Conservation (phyloP, 2,329 filamentous ascomycete species). For the Stromatinia cepivora region DNA sequence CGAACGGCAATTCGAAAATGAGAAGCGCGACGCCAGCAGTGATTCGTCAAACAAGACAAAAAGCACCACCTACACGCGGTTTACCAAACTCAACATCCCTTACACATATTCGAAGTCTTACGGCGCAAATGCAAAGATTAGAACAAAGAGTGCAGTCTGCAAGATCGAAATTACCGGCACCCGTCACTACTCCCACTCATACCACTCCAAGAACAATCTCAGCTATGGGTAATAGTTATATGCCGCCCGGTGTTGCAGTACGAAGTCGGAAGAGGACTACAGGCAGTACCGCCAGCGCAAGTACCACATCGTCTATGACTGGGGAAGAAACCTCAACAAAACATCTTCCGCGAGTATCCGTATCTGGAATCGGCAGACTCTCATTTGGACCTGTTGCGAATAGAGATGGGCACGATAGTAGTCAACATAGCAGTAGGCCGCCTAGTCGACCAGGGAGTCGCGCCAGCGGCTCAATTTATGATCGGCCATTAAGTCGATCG, state of each 20-base stretch:
- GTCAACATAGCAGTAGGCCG: constrained; percentile 25
- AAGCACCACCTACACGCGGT: constrained; percentile 43
- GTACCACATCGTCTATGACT: constrained; percentile 32
- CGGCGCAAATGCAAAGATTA: constrained; percentile 94
- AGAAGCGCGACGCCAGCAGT: constrained; percentile 42
- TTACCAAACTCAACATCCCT: constrained; percentile 68
- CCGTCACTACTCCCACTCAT: constrained; percentile 73
- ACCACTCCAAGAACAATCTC: constrained; percentile 65
- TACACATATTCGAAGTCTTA: constrained; percentile 88
- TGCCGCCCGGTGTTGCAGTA: constrained; percentile 61
- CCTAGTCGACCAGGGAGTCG: constrained; percentile 38
- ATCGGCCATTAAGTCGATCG: constrained; percentile 36
- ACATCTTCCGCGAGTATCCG: constrained; percentile 60
- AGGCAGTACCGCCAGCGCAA: constrained; percentile 46
- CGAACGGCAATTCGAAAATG: constrained; percentile 29
- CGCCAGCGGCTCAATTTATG: constrained; percentile 36
- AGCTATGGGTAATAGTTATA: constrained; percentile 43
- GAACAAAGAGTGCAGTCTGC: constrained; percentile 91
- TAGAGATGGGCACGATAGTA: constrained; percentile 40
- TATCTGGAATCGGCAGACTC: constrained; percentile 61
- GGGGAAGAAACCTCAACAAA: constrained; percentile 43
- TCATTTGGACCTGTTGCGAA: constrained; percentile 64
- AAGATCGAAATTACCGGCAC: constrained; percentile 86
- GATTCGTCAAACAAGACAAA: constrained; percentile 46
- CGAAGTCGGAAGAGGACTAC: constrained; percentile 69